These are phyloP conservation scores for Jackrogersella multiformis DNA, from an alignment of 495 filamentous ascomycete genomes.

Conservation along the genomic window DNA sequence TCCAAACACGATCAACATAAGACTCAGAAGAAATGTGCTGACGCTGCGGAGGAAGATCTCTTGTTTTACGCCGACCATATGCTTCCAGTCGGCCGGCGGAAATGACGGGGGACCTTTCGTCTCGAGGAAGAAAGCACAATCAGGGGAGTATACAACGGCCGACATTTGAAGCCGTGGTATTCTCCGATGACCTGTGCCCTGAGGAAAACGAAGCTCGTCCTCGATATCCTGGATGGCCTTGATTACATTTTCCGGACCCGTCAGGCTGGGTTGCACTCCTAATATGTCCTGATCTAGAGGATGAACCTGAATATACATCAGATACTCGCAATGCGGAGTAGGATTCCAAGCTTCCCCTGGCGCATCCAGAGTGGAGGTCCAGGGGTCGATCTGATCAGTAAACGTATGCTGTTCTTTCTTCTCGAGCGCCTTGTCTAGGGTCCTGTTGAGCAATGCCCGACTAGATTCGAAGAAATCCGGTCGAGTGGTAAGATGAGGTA, in stretches of 20 bases:
- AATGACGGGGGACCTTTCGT: conserved; percentile 83
- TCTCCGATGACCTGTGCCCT: conserved; percentile 74
- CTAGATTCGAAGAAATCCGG: conserved; percentile 71
- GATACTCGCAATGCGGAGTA: conserved; percentile 83
- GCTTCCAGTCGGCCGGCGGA: conserved; percentile 67
- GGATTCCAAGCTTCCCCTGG: conserved; percentile 65
- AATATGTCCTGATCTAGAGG: conserved; percentile 59
- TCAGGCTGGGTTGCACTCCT: conserved; percentile 39
- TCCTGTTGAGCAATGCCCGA: conserved; percentile 73
- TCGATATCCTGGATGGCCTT: conserved; percentile 74
- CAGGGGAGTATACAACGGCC: conserved; percentile 88
- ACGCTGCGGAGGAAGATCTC: conserved; percentile 75
- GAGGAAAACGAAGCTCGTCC: conserved; percentile 83
- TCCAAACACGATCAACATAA: conserved; percentile 68
- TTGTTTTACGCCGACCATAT: conserved; percentile 79
- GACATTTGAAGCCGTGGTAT: conserved; percentile 81
- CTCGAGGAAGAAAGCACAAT: conserved; percentile 91
- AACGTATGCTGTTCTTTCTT: conserved; percentile 63
- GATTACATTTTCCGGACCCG: conserved; percentile 46
- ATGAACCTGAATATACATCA: conserved; percentile 88
- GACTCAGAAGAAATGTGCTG: conserved; percentile 71
- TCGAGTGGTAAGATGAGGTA: conserved; percentile 83
- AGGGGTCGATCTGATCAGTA: conserved; percentile 61
- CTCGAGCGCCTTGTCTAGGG: conserved; percentile 71
- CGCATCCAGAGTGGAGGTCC: conserved; percentile 67